Percentiles rank a stretch among this genome's conserved stretches.
Evolutionary conservation across 2,329 filamentous ascomycete genomes (phyloP).

Genomic region (Zalaria sp.): DNA sequence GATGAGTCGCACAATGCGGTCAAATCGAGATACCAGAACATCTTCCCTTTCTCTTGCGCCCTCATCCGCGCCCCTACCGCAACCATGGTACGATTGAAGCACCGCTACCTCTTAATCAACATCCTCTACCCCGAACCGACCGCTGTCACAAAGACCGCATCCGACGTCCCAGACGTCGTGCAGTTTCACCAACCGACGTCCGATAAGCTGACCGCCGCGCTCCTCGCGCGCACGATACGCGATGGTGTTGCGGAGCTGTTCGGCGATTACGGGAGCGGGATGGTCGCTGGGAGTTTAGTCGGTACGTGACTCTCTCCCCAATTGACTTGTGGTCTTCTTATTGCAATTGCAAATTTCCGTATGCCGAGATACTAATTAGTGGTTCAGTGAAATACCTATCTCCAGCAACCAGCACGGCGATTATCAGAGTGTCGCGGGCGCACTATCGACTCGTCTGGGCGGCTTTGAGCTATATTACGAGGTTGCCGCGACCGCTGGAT

Average conservation of each 20-base stretch:
- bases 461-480: constrained; percentile 66
- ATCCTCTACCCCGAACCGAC: constrained; percentile 63
- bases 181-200: constrained; percentile 68
- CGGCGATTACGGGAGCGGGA: constrained; percentile 77
- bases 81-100: constrained; percentile 86
- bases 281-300: constrained; percentile 53
- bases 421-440: constrained; percentile 67
- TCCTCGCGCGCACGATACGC: constrained; percentile 56
- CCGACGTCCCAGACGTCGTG: constrained; percentile 44
- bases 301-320: too few relatives aligned
- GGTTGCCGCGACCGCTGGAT: constrained; percentile 45
- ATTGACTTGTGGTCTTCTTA: too few relatives aligned
- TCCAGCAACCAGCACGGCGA: constrained; percentile 83
- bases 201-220: constrained; percentile 50
- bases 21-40: too few relatives aligned
- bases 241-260: constrained; percentile 59
- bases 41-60: too few relatives aligned
- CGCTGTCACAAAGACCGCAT: constrained; percentile 14
- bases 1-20: too few relatives aligned
- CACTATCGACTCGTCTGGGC: constrained; percentile 86
- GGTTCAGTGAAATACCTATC: constrained; percentile 93
- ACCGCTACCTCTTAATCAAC: constrained; percentile 89
- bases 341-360: too few relatives aligned
- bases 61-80: not conserved
- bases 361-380: too few relatives aligned